Evolutionary conservation across 345 rosid genomes (phyloP).

Genomic region (Citrus cavaleriei): DNA sequence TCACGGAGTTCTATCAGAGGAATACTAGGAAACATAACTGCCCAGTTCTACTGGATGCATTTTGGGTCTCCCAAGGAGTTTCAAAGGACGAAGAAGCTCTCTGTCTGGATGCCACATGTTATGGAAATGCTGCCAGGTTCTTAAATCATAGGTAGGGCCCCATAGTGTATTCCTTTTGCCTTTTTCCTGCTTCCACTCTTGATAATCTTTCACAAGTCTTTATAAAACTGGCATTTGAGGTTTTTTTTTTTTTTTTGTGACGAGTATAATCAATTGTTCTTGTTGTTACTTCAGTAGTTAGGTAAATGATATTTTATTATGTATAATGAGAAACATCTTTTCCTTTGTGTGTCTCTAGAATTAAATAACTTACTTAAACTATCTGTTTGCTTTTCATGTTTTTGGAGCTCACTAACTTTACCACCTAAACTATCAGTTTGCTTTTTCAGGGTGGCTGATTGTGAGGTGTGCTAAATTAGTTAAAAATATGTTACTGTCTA

Average conservation of each 20-base stretch:
- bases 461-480: neutral
- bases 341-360: neutral
- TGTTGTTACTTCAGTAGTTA: neutral
- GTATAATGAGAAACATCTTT: neutral
- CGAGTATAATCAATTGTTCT: neutral
- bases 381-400: neutral
- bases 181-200: neutral
- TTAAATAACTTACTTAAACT: neutral
- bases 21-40: slow-evolving; percentile 38
- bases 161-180: neutral
- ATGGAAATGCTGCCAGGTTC: slow-evolving; percentile 88
- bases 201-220: neutral
- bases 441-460: neutral
- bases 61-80: slow-evolving; percentile 62
- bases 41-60: slow-evolving; percentile 75
- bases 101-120: slow-evolving; percentile 66
- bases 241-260: neutral
- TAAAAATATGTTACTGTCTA: neutral
- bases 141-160: slow-evolving; percentile 74
- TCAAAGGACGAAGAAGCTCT: slow-evolving; percentile 66
- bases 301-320: neutral
- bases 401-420: neutral
- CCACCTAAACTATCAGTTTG: neutral
- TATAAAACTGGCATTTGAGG: neutral
- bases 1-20: slow-evolving; percentile 56